These are phyloP conservation scores for Maudiozyma saulgeensis DNA, from an alignment of 805 yeast genomes.

Conservation along the genomic window DNA sequence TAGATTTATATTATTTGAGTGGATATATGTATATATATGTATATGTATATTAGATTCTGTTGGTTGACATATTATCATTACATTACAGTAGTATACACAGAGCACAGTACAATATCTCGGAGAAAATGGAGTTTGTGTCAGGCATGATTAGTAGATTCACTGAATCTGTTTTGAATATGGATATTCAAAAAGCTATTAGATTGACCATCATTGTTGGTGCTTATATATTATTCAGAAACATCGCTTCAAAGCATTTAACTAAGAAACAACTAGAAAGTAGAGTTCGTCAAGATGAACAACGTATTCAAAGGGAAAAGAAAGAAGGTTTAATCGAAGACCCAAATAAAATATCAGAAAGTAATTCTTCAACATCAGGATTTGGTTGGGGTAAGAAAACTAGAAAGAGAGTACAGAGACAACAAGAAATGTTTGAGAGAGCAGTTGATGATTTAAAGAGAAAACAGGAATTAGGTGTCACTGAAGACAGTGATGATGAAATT, in stretches of 20 bases:
- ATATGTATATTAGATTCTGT: no score
- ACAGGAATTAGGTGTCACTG: constrained; percentile 37
- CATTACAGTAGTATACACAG: no score
- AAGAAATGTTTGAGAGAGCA: constrained; percentile 43
- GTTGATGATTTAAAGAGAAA: constrained; percentile 32
- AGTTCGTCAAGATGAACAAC: constrained; percentile 29
- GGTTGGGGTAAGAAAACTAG: constrained; percentile 81
- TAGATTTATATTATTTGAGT: no score
- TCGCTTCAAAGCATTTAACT: constrained; percentile 48
- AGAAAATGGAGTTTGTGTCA: neutral
- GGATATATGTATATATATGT: no score
- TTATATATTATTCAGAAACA: constrained; percentile 48
- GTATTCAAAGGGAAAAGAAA: constrained; percentile 24
- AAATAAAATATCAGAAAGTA: constrained; percentile 25
- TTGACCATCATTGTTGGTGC: constrained; percentile 48
- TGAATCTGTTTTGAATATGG: constrained; percentile 4
- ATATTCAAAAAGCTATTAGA: constrained; percentile 14
- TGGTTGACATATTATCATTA: no score
- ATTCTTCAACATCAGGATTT: constrained; percentile 32
- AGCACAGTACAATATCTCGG: neutral
- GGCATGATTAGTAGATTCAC: neutral
- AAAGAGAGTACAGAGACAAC: constrained; percentile 45
- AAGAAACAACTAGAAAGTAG: constrained; percentile 45
- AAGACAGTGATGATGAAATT: constrained; percentile 57
- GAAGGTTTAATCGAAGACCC: constrained; percentile 32